Base-by-base conservation (phyloP, 768 basidiomycete genomes). In the Suillus ampliporus region DNA sequence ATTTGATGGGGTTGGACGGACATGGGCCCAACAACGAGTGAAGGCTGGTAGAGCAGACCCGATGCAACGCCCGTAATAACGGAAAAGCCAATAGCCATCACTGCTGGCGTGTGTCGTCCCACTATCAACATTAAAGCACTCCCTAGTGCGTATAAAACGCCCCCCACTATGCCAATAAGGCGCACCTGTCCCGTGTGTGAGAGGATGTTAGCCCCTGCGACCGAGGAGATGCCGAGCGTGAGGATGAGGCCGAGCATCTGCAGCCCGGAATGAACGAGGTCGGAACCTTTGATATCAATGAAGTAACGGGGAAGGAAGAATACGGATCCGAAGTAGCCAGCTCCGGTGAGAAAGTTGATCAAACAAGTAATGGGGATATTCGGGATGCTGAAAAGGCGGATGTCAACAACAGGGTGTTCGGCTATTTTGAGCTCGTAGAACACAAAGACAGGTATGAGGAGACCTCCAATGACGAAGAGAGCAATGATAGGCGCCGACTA, bases 271-370 rank as follows among this genome's bases (percentile, higher is more conserved):
- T 61, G 68, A 43, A 78, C 70, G 51, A 78, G 61, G 56, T 58
- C 67, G 38, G 75, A 78, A 19, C 71, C 66, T 41, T 76, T 77
- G 65, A 76, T 61, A 56, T 78, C 77, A 64, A 78, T 78, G 53
- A 77, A 78, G 62, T 78, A 77, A 43, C 75, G 77, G n/a, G 76
- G 76, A 28, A 77, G 70, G 64, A 78, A 77, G 63, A 78, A 77
- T 61, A 78, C 76, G 15, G 69, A 68, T 10, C 76, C 76, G 59
- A 77, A 78, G 65, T 76, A 78, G 21, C 76, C 76, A 15, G 77
- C 77, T 48, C 77, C 76, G 0, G 76, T 77, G 52, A 77, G 73
- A 64, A 77, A 78, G 57, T 77, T 78, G 65, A 77, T 76, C 58
- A 78, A 66, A 60, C 76, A 77, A 5, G 72, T 62, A 10, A 76